A percentile compares a stretch with the other conserved stretches of the same genome.
Conservation (phyloP, 176 grass and related monocot genomes). For the Avena atlantica region DNA sequence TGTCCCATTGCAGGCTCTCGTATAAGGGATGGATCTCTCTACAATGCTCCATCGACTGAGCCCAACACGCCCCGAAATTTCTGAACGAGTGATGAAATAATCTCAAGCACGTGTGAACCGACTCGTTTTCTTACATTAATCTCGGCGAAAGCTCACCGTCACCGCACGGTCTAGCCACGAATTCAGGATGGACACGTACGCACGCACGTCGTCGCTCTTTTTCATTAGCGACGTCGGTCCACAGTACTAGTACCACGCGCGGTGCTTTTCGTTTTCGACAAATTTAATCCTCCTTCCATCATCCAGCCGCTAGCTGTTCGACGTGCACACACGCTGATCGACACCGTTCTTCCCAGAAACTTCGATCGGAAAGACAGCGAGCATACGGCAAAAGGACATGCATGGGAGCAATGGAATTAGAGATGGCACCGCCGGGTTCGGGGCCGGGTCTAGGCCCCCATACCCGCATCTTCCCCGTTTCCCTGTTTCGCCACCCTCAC, state of each 20-base stretch:
- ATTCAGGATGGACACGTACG: not conserved
- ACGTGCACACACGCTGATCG: not conserved
- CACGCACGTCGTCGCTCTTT: not conserved
- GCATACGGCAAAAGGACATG: not conserved
- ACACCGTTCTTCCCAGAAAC: no score
- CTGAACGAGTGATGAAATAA: not conserved
- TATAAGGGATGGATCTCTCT: no score
- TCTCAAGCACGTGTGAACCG: not conserved
- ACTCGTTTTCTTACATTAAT: not conserved
- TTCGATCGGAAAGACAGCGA: not conserved
- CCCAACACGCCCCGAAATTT: no score
- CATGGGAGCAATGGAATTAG: no score
- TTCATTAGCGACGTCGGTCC: not conserved
- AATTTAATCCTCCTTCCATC: not conserved
- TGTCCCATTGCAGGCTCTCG: no score
- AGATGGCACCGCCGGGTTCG: no score
- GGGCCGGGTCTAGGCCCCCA: no score
- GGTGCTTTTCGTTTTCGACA: not conserved
- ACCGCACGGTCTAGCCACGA: no score
- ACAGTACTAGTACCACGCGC: not conserved
- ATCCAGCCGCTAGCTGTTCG: not conserved
- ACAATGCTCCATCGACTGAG: no score
- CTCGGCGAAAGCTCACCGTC: not conserved
- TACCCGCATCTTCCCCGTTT: no score
- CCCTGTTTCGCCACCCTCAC: no score